Evolutionary conservation across 495 filamentous ascomycete genomes (phyloP), one percentile per base, ranked within the genome.

Genomic region (Talaromyces adpressus): DNA sequence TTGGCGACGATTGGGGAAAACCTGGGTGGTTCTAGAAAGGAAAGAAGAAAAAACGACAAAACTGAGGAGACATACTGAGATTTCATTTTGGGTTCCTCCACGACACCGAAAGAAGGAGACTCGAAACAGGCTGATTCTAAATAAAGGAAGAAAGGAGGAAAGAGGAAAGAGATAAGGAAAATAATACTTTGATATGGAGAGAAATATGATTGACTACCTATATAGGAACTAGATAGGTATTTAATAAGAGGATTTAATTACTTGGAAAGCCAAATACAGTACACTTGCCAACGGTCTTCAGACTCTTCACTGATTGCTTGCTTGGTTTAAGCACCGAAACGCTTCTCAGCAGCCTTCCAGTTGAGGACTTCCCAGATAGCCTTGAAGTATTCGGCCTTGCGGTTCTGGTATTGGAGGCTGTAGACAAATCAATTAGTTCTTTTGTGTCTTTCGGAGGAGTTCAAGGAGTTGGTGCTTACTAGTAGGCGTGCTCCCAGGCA

Each of bases 311-410:
- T 39, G 12, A 16, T 12, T 39, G 36, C 14, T 41, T 41, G 36
- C 36, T 41, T 20, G 18, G n/a, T 52, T 63, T 60, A 65, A 57
- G 64, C 57, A 74, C 77, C 47, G 71, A 93, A 94, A 62, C 94
- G 86, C 75, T 89, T 84, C 83, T 96, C 95, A 39, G 89, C 94
- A 45, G 89, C 83, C 83, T 93, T 94, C 94, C 94, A 98, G 82
- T 98, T 98, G 69, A 98, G 83, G 56, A 98, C 91, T 66, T 97
- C 91, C 94, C 94, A 98, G 73, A 98, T 89, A 63, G 92, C 92
- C 63, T 85, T 85, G 76, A 98, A 97, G 80, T 98, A 98, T 75
- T 97, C 95, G 61, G 91, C 94, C 85, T 98, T 98, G 72, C 93
- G 89, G 81, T 98, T 98, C 83, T 97, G 84, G 77, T 98, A 98